Evolutionary conservation across 2,329 filamentous ascomycete genomes (phyloP).

Genomic region (Talaromyces sp.): DNA sequence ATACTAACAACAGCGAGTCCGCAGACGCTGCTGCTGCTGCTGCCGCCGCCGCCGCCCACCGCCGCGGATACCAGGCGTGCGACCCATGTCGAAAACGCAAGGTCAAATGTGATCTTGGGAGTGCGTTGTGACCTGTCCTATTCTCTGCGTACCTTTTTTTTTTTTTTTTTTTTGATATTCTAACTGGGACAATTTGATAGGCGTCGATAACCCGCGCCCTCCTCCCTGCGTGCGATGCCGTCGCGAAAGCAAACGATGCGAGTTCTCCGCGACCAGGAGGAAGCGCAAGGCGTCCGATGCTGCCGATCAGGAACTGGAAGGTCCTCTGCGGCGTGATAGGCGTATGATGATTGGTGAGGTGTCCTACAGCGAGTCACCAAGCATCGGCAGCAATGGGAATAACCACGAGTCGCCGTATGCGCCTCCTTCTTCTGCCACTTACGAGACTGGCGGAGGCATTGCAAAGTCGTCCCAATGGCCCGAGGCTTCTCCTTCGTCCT

Average conservation of each 20-base stretch:
- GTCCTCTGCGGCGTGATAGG: constrained; percentile 37
- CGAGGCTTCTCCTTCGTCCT: constrained; percentile 17
- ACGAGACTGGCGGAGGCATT: constrained; percentile 17
- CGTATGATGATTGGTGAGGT: constrained; percentile 50
- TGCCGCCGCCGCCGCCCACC: constrained; percentile 24
- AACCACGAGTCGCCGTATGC: constrained; percentile 19
- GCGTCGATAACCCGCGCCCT: constrained; percentile 86
- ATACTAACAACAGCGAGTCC: neutral
- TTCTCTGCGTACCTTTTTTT: neutral
- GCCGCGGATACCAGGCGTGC: constrained; percentile 45
- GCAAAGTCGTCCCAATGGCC: constrained; percentile 24
- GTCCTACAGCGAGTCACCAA: constrained; percentile 19
- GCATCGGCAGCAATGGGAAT: constrained; percentile 13
- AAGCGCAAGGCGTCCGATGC: constrained; percentile 67
- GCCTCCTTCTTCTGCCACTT: constrained; percentile 18
- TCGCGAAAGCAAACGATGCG: constrained; percentile 93
- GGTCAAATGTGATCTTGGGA: constrained; percentile 45
- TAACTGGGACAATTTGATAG: constrained; percentile 17
- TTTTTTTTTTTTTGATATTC: neutral
- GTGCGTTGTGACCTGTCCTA: constrained; percentile 22
- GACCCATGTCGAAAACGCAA: constrained; percentile 45
- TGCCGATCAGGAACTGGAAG: constrained; percentile 39
- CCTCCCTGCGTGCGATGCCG: constrained; percentile 91
- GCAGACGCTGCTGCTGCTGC: neutral
- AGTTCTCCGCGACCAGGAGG: constrained; percentile 87